These are phyloP conservation scores for Cucumis sativus DNA, from an alignment of 306 rosid species.

Conservation along the genomic window DNA sequence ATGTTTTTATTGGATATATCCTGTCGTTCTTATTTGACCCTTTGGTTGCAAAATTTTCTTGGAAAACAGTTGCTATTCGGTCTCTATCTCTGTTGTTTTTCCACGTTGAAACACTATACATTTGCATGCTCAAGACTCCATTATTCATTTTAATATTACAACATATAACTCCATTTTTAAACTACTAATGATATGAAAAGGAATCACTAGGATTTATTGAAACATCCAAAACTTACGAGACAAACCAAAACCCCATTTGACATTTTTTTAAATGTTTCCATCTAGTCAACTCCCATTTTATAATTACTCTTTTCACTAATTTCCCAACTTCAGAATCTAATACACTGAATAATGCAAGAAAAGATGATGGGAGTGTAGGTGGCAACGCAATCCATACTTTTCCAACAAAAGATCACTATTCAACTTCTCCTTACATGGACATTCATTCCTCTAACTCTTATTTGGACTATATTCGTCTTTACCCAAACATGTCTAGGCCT, in stretches of 20 bases:
- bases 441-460: too few relatives aligned
- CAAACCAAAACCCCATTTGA: background rate
- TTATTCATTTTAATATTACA: background rate
- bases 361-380: background rate
- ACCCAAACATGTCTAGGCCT: too few relatives aligned
- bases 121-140: background rate
- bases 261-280: background rate
- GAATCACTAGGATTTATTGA: background rate
- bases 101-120: background rate
- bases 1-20: background rate
- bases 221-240: background rate
- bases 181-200: background rate
- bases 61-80: background rate
- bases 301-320: background rate
- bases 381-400: too few relatives aligned
- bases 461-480: too few relatives aligned
- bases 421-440: too few relatives aligned
- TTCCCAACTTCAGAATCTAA: background rate
- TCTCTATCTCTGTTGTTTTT: background rate
- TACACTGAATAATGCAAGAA: background rate
- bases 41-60: background rate
- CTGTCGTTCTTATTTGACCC: background rate
- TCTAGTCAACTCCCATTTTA: background rate
- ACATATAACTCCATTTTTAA: background rate
- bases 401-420: too few relatives aligned